Evolutionary conservation across 2,329 filamentous ascomycete species (phyloP).

Genomic region (Trichoderma koningii): DNA sequence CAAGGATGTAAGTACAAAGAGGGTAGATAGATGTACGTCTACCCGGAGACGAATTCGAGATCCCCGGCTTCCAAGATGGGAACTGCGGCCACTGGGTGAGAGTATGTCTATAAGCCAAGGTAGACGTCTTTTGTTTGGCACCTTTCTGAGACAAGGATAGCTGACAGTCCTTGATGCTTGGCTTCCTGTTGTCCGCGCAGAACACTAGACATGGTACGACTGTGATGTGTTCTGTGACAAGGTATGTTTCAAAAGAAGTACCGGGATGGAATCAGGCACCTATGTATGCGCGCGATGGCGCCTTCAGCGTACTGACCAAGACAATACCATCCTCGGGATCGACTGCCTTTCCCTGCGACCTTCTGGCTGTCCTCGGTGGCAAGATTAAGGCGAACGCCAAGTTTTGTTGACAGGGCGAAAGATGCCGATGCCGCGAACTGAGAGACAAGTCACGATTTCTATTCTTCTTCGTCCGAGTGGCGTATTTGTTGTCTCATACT

Average conservation of each 20-base stretch:
- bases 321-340: no score
- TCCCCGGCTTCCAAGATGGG: background rate
- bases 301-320: background rate
- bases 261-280: background rate
- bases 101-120: no score
- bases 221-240: background rate
- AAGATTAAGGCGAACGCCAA: background rate
- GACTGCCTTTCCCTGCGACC: background rate
- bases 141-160: no score
- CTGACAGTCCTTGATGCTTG: no score
- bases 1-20: no score
- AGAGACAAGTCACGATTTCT: background rate
- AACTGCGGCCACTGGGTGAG: background rate
- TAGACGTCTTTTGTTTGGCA: background rate
- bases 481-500: slow-evolving; percentile 8
- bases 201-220: background rate
- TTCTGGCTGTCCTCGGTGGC: background rate
- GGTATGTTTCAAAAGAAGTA: background rate
- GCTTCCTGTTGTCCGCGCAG: background rate
- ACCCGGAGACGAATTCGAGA: no score
- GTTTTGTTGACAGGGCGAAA: background rate
- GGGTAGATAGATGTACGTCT: no score
- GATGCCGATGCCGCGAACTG: background rate
- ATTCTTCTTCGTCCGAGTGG: background rate
- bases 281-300: background rate